phyloP scores from a whole-genome alignment of 768 basidiomycete species.

The Pisolithus tinctorius region DNA sequence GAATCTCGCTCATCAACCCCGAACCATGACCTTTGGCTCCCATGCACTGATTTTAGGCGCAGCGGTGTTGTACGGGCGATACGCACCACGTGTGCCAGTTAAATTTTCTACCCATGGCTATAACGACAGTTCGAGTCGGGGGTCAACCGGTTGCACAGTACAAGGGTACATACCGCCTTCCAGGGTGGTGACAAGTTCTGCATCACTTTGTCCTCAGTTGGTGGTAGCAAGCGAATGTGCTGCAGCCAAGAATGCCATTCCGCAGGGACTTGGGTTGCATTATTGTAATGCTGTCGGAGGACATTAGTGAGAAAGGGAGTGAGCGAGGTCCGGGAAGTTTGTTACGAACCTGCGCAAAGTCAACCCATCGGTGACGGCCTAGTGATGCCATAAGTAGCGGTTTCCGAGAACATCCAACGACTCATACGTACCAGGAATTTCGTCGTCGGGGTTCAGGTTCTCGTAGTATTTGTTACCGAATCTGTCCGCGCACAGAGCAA shows the following conservation, averaged over 20 bases:
- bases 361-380: slow-evolving; percentile 98
- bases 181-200: slow-evolving; percentile 67
- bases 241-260: slow-evolving; percentile 97
- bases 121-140: background rate
- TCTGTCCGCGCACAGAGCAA: slow-evolving; percentile 32
- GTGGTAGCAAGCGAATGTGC: slow-evolving; percentile 83
- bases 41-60: slow-evolving; percentile 78
- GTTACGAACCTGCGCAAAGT: slow-evolving; percentile 70
- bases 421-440: slow-evolving; percentile 67
- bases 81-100: slow-evolving; percentile 90
- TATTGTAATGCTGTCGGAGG: slow-evolving; percentile 60
- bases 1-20: slow-evolving; percentile 23
- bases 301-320: slow-evolving; percentile 1
- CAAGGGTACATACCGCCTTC: slow-evolving; percentile 62
- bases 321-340: background rate
- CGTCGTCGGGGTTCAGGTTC: slow-evolving; percentile 81
- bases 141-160: background rate
- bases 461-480: slow-evolving; percentile 95
- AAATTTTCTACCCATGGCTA: slow-evolving; percentile 85
- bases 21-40: slow-evolving; percentile 64
- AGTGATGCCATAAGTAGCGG: slow-evolving; percentile 5
- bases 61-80: slow-evolving; percentile 82
- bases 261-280: slow-evolving; percentile 90
- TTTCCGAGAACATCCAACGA: background rate
- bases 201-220: slow-evolving; percentile 67